Conservation (phyloP, 768 basidiomycete species). For the Kwoniella botswanensis region DNA sequence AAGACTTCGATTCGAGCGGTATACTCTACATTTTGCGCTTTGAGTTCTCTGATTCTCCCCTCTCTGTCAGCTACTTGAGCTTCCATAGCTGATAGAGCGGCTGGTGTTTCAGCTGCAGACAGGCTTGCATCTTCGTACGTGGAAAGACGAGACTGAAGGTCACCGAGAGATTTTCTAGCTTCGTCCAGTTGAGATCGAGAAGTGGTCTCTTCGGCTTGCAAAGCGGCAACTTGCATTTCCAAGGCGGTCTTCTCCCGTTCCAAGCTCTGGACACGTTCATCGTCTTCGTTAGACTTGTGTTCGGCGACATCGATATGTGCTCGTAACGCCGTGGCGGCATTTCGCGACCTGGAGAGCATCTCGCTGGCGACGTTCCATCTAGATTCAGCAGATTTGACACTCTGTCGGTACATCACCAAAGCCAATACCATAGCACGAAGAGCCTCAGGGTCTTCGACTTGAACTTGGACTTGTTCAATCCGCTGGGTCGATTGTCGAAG, state of each 20-base stretch:
- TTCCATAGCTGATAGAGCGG: slow-evolving; percentile 7
- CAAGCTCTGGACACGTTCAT: not conserved
- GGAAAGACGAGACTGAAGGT: slow-evolving; percentile 5
- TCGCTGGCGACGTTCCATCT: slow-evolving; percentile 9
- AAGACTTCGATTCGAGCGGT: slow-evolving; percentile 14
- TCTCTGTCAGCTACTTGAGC: slow-evolving; percentile 21
- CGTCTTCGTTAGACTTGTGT: not conserved
- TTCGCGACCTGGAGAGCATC: slow-evolving; percentile 2
- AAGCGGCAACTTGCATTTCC: slow-evolving; percentile 1
- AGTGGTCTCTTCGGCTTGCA: not conserved
- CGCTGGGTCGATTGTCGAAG: not conserved
- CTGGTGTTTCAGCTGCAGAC: not conserved
- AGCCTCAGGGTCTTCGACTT: slow-evolving; percentile 5
- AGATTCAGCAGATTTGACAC: not conserved
- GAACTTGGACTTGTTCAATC: not conserved
- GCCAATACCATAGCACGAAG: slow-evolving; percentile 10
- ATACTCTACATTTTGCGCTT: slow-evolving; percentile 7
- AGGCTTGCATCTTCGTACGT: slow-evolving; percentile 2
- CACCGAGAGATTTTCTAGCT: not conserved
- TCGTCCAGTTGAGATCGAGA: not conserved
- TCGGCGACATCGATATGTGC: not conserved
- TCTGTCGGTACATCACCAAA: slow-evolving; percentile 13
- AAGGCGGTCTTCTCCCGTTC: slow-evolving; percentile 4
- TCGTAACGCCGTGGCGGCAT: not conserved
- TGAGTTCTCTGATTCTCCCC: slow-evolving; percentile 10